A percentile compares a stretch with the other conserved stretches of the same genome.
These are phyloP conservation scores for Musa troglodytarum DNA, from an alignment of 176 grass and related monocot genomes.

Conservation along the genomic window DNA sequence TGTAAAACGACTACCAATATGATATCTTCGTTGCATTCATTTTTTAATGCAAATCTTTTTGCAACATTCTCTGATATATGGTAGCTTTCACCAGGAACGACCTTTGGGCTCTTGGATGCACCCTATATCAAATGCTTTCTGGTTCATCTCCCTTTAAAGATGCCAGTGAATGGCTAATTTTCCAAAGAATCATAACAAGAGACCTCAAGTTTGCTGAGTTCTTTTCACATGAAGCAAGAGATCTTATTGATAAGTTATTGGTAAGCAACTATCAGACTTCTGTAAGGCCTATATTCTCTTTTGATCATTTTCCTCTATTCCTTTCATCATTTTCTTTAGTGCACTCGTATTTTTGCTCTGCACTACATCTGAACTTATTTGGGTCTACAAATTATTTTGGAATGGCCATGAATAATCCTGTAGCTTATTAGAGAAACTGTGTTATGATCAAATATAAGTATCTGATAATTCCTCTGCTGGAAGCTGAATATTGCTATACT, in stretches of 20 bases:
- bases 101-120: constrained; percentile 96
- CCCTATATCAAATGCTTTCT: constrained; percentile 93
- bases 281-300: background rate
- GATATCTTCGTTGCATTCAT: too few species aligned
- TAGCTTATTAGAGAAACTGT: background rate
- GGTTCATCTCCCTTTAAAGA: constrained; percentile 96
- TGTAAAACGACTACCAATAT: background rate
- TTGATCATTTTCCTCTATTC: background rate
- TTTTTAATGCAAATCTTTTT: background rate
- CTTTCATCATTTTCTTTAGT: background rate
- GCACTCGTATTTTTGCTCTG: background rate
- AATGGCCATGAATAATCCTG: background rate
- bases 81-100: constrained; percentile 65
- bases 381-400: background rate
- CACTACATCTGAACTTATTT: background rate
- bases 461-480: background rate
- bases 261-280: constrained; percentile 31
- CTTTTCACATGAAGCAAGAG: constrained; percentile 72
- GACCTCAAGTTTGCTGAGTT: constrained; percentile 77
- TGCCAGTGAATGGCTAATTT: constrained; percentile 94
- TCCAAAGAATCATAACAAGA: constrained; percentile 88
- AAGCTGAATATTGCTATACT: background rate
- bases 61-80: constrained; percentile 9
- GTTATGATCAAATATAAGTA: background rate
- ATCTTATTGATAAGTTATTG: constrained; percentile 89